These are phyloP conservation scores for Pterula multifida DNA, from an alignment of 1,284 basidiomycete species.

Conservation along the genomic window DNA sequence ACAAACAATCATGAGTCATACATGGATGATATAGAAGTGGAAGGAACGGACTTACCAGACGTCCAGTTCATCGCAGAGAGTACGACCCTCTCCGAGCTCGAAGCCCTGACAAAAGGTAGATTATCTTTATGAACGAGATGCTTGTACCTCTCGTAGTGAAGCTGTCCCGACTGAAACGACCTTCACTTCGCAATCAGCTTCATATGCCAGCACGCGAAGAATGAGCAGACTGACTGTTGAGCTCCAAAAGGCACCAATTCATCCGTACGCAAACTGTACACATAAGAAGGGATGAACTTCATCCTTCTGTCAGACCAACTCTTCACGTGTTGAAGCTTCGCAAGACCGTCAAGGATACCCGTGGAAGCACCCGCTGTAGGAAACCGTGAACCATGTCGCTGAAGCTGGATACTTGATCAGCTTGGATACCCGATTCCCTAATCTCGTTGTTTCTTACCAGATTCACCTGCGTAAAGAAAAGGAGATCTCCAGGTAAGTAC, in stretches of 20 bases:
- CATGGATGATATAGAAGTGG: conserved; percentile 2
- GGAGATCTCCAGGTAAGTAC: neutral
- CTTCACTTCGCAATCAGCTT: conserved; percentile 18
- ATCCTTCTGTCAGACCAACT: conserved; percentile 37
- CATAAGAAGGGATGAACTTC: conserved; percentile 48
- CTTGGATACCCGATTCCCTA: conserved; percentile 3
- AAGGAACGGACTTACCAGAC: conserved; percentile 27
- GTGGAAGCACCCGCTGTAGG: conserved; percentile 46
- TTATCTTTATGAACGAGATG: conserved; percentile 30
- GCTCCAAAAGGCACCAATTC: conserved; percentile 62
- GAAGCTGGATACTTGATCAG: conserved; percentile 39
- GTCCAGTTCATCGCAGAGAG: conserved; percentile 64
- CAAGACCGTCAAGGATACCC: conserved; percentile 35
- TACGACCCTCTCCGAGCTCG: conserved; percentile 49
- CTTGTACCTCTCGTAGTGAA: conserved; percentile 39
- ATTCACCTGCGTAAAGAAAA: conserved; percentile 35
- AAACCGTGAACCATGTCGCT: conserved; percentile 75
- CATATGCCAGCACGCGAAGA: neutral
- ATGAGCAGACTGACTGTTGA: conserved; percentile 41
- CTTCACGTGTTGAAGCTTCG: conserved; percentile 36
- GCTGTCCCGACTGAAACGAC: conserved; percentile 37
- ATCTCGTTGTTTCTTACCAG: conserved; percentile 31
- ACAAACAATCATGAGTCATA: neutral
- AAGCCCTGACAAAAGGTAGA: conserved; percentile 57
- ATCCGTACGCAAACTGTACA: conserved; percentile 47